Evolutionary conservation across 495 filamentous ascomycete species (phyloP), one percentile per base, ranked within the genome.

Genomic region (Neurospora sp.): DNA sequence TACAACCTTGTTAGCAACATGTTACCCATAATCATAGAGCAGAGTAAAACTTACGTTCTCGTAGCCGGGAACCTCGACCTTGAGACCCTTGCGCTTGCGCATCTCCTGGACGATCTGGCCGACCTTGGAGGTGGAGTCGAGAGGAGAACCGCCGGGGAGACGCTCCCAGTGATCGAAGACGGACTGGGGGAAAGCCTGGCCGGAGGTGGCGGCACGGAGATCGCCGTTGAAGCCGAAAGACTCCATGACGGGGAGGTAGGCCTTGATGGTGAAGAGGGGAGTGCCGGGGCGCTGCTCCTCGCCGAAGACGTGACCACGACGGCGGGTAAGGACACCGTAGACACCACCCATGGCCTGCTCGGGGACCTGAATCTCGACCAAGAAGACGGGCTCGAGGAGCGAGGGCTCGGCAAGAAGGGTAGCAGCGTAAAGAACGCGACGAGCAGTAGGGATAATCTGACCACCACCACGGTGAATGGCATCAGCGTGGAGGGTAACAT

Each of bases 61-160:
- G 86, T 92, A 89, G 81, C 90, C 91, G 75, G 94, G 94, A 80
- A 97, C 92, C 75, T 93, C 87, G 80, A 90, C 87, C 93, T 99
- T 99, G 89, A 99, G 86, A 91, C 95, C 96, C 91, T 99, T 99
- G 86, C 96, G 91, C 91, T 97, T 97, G 78, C 96, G 93, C 92
- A 95, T 97, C 70, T 90, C 89, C 82, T 86, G 85, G 76, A 98
- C 93, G 78, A 97, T 85, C 81, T 90, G 84, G 81, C 96, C 96
- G 82, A 92, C 88, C 90, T 94, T 95, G 75, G 90, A 90, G 77
- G 91, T 91, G 78, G 83, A 75, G 83, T 99, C 96, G 77, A 98
- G 89, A 78, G 93, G 91, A 74, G 92, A 96, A 78, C 96, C 96
- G 89, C 96, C 96, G 75, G 94, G 92, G 70, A 98, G 89, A 77